Conservation (phyloP, 2,329 filamentous ascomycete genomes). For the Fusarium bulbicola region DNA sequence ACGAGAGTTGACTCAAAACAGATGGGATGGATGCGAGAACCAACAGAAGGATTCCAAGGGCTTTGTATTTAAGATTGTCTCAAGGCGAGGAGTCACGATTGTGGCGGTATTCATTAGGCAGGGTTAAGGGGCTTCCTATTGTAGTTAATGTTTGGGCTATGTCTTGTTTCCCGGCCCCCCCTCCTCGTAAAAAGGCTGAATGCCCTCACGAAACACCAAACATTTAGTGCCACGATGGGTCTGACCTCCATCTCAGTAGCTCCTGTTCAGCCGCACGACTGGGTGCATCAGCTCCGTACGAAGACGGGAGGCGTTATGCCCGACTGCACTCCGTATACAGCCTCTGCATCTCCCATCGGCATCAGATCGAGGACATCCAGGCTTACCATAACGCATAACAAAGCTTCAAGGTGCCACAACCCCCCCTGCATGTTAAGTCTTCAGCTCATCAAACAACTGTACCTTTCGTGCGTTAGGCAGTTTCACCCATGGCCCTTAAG, state of each 20-base stretch:
- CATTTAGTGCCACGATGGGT: neutral
- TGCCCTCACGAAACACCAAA: neutral
- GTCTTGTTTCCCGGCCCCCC: neutral
- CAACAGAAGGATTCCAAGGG: neutral
- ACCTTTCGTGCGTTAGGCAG: neutral
- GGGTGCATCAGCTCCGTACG: neutral
- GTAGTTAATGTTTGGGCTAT: neutral
- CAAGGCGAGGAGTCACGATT: neutral
- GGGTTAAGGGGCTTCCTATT: neutral
- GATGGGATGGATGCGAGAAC: neutral
- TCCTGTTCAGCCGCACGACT: neutral
- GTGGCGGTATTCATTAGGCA: neutral
- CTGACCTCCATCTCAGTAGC: neutral
- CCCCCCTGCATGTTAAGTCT: neutral
- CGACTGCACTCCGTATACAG: too few relatives aligned
- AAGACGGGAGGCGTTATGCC: neutral
- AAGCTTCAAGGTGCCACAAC: neutral
- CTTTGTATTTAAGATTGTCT: neutral
- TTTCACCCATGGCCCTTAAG: neutral
- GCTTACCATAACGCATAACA: neutral
- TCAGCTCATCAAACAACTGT: neutral
- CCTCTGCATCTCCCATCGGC: too few relatives aligned
- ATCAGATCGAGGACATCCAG: neutral
- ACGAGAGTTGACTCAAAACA: neutral
- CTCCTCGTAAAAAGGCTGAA: neutral